phyloP scores from a whole-genome alignment of 768 basidiomycete species.

The Russula virescens region DNA sequence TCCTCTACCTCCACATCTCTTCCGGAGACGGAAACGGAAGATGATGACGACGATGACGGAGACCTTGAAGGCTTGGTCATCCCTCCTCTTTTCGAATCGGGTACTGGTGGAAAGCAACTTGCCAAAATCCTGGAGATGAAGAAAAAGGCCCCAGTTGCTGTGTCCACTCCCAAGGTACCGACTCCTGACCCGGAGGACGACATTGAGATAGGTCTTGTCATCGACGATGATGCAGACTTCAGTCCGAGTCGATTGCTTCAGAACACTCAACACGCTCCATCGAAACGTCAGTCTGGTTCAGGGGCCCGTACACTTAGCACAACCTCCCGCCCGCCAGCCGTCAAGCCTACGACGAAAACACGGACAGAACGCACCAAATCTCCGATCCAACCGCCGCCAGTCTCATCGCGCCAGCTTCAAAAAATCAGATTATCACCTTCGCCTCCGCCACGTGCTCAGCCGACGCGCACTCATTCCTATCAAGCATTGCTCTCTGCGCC shows the following conservation, averaged over 20 bases:
- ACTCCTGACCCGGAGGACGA: conserved; percentile 73
- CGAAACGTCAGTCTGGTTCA: conserved; percentile 29
- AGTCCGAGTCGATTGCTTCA: conserved; percentile 68
- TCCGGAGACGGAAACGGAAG: conserved; percentile 67
- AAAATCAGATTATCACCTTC: conserved; percentile 65
- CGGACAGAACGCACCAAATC: conserved; percentile 67
- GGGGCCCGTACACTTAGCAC: conserved; percentile 54
- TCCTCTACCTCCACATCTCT: conserved; percentile 69
- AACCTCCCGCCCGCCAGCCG: conserved; percentile 43
- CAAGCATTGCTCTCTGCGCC: conserved; percentile 47
- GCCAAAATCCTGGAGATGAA: conserved; percentile 48
- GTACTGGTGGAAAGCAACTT: conserved; percentile 48
- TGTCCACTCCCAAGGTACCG: conserved; percentile 46
- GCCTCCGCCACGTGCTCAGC: conserved; percentile 48
- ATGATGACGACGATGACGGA: conserved; percentile 53
- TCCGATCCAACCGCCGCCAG: conserved; percentile 59
- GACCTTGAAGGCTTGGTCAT: conserved; percentile 79
- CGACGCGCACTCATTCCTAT: conserved; percentile 52
- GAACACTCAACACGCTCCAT: conserved; percentile 41
- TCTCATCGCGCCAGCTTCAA: conserved; percentile 64
- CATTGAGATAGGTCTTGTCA: conserved; percentile 79
- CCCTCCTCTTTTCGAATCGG: conserved; percentile 72
- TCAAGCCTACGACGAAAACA: conserved; percentile 57
- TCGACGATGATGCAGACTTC: conserved; percentile 77
- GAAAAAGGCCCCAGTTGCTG: conserved; percentile 51